Base-by-base conservation (phyloP, 805 yeast species). In the Kodamaea restingae region DNA sequence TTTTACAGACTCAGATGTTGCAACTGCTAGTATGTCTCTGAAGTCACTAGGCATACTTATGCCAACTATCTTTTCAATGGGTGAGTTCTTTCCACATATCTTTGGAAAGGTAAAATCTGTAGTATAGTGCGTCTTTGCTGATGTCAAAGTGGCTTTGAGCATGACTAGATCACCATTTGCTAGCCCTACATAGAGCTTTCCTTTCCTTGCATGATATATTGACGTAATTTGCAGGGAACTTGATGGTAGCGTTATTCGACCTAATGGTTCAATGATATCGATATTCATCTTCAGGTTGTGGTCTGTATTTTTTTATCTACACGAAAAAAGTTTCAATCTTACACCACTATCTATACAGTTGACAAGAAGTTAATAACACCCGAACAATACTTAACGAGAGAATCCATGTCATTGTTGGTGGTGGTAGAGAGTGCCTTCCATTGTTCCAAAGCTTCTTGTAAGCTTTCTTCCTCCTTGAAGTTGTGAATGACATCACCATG, bases 401-500 rank as follows among this genome's bases (percentile, higher is more conserved):
- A 76, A 52, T 87, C 95, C 51, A 90, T 59, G 11, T 67, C 70
- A 3, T 67, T 68, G 27, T 71, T 65, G 34, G 67, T 70, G 0
- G 41, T 48, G 7, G 53, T 45, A 43, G 77, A 81, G 7, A 56
- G 54, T 1, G 37, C 49, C 29, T 67, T 60, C 82, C 86, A 84
- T 15, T 56, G 47, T 3, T 64, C 59, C 34, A 88, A 59, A 1
- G 79, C 73, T 1, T 51, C 59, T 7, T 60, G 58, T 33, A 83
- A 58, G n/a, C 56, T 53, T 2, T 58, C 64, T 31, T 67, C 71
- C 5, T 42, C 49, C 2, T 53, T 42, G 54, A 58, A 46, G 55
- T 61, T 39, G 56, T 64, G 54, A 57, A 93, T 65, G 5, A 86
- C 79, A 58, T 91, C 98, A 18, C 91, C 90, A 60, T 93, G 98